Evolutionary conservation across 352 stramenopile genomes (phyloP).

Genomic region (Globisporangium splendens): DNA sequence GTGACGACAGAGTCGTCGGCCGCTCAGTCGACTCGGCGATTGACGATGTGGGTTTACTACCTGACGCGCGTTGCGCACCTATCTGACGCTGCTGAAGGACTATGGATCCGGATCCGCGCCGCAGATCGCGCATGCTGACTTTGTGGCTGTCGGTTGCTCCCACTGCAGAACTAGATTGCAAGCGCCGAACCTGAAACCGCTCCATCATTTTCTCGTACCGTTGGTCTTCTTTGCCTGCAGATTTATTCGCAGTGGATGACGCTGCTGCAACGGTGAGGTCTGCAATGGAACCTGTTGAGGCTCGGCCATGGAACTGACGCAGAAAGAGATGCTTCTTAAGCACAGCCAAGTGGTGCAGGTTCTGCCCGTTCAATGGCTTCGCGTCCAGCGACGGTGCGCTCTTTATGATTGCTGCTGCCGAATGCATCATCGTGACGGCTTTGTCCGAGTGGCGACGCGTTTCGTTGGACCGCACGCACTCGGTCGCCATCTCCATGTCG

Average conservation of each 20-base stretch:
- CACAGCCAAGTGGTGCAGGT: constrained; percentile 1
- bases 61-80: neutral
- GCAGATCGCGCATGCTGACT: neutral
- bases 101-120: neutral
- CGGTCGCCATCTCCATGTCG: too few relatives aligned
- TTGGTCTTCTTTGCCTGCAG: constrained; percentile 7
- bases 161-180: constrained; percentile 11
- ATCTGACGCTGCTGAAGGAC: neutral
- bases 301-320: neutral
- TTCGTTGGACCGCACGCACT: neutral
- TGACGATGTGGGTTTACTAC: neutral
- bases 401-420: neutral
- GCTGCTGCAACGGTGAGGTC: neutral
- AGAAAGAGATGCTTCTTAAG: constrained; percentile 1
- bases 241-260: neutral
- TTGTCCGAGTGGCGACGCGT: neutral
- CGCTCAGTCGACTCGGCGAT: neutral
- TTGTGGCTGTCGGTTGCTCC: neutral
- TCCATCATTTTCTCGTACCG: constrained; percentile 53
- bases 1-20: neutral
- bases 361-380: neutral
- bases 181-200: constrained; percentile 39
- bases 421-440: neutral
- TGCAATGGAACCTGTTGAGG: neutral
- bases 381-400: neutral